Percentiles rank a stretch among this genome's conserved stretches.
These are phyloP conservation scores for Hanseniaspora nectarophila DNA, from an alignment of 805 yeast genomes.

Conservation along the genomic window DNA sequence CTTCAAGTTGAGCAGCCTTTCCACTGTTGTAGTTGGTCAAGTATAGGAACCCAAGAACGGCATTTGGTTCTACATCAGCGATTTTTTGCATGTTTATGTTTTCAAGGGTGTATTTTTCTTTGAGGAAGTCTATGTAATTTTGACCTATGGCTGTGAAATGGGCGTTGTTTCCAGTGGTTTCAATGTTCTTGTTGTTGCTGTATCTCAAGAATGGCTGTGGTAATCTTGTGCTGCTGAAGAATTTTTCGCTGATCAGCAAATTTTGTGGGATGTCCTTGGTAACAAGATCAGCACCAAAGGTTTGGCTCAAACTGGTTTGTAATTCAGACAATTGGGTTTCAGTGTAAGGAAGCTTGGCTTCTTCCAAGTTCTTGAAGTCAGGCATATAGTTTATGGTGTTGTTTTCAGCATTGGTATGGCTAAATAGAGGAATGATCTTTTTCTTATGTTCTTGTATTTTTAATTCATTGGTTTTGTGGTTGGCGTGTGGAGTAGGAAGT, in stretches of 20 bases:
- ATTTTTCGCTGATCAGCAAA: neutral
- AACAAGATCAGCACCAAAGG: neutral
- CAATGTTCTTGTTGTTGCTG: neutral
- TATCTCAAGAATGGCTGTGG: neutral
- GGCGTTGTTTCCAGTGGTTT: conserved; percentile 3
- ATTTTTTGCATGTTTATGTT: neutral
- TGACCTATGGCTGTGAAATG: neutral
- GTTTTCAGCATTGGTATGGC: neutral
- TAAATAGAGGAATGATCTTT: neutral
- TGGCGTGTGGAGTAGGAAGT: neutral
- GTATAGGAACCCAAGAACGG: conserved; percentile 8
- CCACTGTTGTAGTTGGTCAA: neutral
- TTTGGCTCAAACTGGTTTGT: neutral
- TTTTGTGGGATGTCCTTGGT: neutral
- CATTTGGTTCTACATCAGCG: neutral
- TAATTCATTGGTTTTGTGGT: neutral
- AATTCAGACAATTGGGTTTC: neutral
- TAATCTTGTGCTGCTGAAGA: neutral
- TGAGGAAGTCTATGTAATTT: neutral
- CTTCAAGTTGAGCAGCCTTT: neutral
- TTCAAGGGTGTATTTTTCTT: neutral
- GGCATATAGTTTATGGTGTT: neutral
- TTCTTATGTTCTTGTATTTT: neutral
- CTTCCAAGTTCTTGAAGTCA: neutral
- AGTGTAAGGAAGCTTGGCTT: neutral